phyloP scores from a whole-genome alignment of 495 filamentous ascomycete species.

The Talaromyces ruber region DNA sequence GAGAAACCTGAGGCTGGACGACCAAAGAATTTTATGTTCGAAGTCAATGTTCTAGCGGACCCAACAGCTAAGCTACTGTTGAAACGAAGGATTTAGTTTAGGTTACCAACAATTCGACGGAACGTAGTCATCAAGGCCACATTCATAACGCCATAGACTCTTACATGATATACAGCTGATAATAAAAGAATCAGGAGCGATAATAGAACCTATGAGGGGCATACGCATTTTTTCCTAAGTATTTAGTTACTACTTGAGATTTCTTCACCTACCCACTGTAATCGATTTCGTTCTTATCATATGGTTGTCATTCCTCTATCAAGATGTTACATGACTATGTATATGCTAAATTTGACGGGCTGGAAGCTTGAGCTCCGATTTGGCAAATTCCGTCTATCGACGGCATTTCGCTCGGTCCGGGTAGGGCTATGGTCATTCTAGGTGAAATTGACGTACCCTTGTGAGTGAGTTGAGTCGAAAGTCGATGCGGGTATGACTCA shows the following conservation, averaged over 20 bases:
- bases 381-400: too few relatives aligned
- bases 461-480: background rate
- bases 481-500: background rate
- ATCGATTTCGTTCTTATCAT: background rate
- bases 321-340: background rate
- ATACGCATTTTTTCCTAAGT: background rate
- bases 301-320: background rate
- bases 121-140: too few relatives aligned
- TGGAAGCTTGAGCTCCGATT: background rate
- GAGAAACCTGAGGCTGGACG: background rate
- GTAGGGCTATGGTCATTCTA: background rate
- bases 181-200: too few relatives aligned
- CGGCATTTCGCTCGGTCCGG: background rate
- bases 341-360: background rate
- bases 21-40: conserved; percentile 1
- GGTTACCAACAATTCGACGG: too few relatives aligned
- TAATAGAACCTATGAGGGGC: background rate
- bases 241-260: background rate
- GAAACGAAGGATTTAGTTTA: background rate
- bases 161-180: too few relatives aligned
- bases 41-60: background rate
- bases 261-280: background rate
- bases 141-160: too few relatives aligned
- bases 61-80: conserved; percentile 1
- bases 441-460: background rate